These are phyloP conservation scores for Helminthosporium solani DNA, from an alignment of 2,329 filamentous ascomycete genomes.

Conservation along the genomic window DNA sequence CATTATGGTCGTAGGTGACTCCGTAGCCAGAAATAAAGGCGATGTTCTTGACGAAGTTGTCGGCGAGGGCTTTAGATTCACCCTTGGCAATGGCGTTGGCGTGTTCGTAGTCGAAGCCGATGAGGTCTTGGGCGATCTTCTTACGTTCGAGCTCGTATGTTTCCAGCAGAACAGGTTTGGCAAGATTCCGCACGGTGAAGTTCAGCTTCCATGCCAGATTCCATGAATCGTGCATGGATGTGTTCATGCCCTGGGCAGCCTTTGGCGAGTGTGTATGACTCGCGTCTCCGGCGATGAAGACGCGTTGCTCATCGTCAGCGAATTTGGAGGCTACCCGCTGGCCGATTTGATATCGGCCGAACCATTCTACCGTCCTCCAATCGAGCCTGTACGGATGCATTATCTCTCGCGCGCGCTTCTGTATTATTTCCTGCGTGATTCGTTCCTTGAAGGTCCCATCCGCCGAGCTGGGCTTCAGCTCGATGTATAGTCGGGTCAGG, in stretches of 20 bases:
- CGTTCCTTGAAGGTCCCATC: conserved; percentile 34
- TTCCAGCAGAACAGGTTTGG: conserved; percentile 40
- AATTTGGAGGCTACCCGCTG: conserved; percentile 52
- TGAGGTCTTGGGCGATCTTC: conserved; percentile 48
- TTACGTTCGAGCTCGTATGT: conserved; percentile 47
- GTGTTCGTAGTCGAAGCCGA: conserved; percentile 51
- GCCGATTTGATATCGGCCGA: conserved; percentile 53
- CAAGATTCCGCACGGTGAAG: conserved; percentile 41
- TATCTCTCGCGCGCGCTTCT: conserved; percentile 59
- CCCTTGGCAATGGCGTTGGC: conserved; percentile 58
- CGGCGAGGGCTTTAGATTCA: conserved; percentile 62
- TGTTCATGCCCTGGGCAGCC: conserved; percentile 49
- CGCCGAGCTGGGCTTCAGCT: conserved; percentile 42
- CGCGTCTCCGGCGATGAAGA: conserved; percentile 55
- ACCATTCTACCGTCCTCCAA: conserved; percentile 53
- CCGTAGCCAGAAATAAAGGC: conserved; percentile 73
- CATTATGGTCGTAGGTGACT: conserved; percentile 65
- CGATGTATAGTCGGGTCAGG: conserved; percentile 64
- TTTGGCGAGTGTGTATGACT: conserved; percentile 47
- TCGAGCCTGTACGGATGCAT: conserved; percentile 48
- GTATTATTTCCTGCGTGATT: conserved; percentile 66
- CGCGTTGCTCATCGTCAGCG: conserved; percentile 41
- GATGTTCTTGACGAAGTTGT: conserved; percentile 70
- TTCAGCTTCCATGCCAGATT: conserved; percentile 50
- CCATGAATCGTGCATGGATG: conserved; percentile 47